Conservation (phyloP, 495 filamentous ascomycete species). For the Neurospora sp. region DNA sequence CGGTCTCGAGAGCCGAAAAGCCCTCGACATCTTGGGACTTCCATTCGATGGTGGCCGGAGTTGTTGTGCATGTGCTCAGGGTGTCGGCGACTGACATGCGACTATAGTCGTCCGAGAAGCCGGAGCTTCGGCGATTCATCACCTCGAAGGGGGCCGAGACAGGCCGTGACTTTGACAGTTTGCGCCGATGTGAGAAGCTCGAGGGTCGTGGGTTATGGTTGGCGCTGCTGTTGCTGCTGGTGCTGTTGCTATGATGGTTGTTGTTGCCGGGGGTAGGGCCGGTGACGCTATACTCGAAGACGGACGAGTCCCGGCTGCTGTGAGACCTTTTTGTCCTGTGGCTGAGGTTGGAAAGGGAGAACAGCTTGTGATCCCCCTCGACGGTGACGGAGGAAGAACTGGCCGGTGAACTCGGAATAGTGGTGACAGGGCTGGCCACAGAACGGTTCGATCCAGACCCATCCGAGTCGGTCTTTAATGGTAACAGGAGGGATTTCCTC, state of each 20-base stretch:
- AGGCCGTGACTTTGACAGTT: slow-evolving; percentile 18
- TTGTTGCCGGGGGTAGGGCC: slow-evolving; percentile 1
- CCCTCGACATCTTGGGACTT: slow-evolving; percentile 30
- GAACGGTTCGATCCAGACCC: slow-evolving; percentile 13
- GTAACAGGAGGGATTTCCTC: background rate
- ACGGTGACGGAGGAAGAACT: slow-evolving; percentile 6
- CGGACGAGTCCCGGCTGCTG: slow-evolving; percentile 8
- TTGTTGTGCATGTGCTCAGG: slow-evolving; percentile 4
- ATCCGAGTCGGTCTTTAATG: slow-evolving; percentile 7
- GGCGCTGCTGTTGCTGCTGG: slow-evolving; percentile 2
- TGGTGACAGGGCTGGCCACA: slow-evolving; percentile 3
- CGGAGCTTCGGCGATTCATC: slow-evolving; percentile 15
- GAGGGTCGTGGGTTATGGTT: background rate
- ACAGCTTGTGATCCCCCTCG: slow-evolving; percentile 12
- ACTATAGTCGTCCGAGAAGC: slow-evolving; percentile 17
- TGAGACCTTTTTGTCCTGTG: slow-evolving; percentile 14
- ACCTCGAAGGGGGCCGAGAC: slow-evolving; percentile 8
- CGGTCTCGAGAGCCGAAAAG: slow-evolving; percentile 71
- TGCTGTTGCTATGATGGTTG: background rate
- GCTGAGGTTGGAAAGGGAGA: slow-evolving; percentile 19
- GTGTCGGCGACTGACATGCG: slow-evolving; percentile 17
- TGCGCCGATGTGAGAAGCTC: slow-evolving; percentile 7
- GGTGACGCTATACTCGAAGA: background rate
- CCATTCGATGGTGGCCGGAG: slow-evolving; percentile 19
- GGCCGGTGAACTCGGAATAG: slow-evolving; percentile 14